A percentile compares a stretch with the other conserved stretches of the same genome.
Conservation (phyloP, 2,329 filamentous ascomycete genomes). For the Epichloe baconii region DNA sequence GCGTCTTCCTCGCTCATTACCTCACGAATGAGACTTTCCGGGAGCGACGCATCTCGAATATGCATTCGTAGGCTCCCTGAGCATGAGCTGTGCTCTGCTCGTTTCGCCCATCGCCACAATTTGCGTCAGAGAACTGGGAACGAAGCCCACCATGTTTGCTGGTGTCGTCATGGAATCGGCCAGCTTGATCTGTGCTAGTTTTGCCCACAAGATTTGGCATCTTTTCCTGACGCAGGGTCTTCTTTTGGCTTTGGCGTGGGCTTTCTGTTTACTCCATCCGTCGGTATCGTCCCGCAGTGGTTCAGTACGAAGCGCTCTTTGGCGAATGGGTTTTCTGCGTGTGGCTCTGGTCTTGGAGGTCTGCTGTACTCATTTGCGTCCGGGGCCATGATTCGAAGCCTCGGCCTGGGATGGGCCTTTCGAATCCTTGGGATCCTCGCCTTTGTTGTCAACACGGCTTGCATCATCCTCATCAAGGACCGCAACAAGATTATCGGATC, state of each 20-base stretch:
- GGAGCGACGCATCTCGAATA: slow-evolving; percentile 53
- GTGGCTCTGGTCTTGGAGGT: slow-evolving; percentile 66
- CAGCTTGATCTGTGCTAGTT: slow-evolving; percentile 57
- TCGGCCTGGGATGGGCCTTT: slow-evolving; percentile 55
- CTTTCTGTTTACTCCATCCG: slow-evolving; percentile 57
- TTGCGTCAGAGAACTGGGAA: slow-evolving; percentile 48
- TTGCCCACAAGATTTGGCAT: slow-evolving; percentile 58
- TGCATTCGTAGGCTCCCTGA: slow-evolving; percentile 55
- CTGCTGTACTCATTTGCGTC: slow-evolving; percentile 54
- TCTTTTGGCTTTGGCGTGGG: slow-evolving; percentile 71
- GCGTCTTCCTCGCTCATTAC: slow-evolving; percentile 44
- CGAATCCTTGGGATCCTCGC: slow-evolving; percentile 50
- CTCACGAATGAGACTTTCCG: slow-evolving; percentile 44
- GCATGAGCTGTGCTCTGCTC: slow-evolving; percentile 38
- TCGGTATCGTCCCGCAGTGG: slow-evolving; percentile 60
- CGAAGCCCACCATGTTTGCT: slow-evolving; percentile 47
- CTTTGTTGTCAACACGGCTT: slow-evolving; percentile 50
- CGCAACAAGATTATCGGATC: slow-evolving; percentile 58
- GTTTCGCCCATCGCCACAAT: slow-evolving; percentile 56
- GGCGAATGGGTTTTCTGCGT: slow-evolving; percentile 54
- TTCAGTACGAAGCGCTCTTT: slow-evolving; percentile 55
- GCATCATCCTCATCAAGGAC: slow-evolving; percentile 52
- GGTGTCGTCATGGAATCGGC: slow-evolving; percentile 51
- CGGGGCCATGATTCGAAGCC: slow-evolving; percentile 52
- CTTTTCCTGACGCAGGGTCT: slow-evolving; percentile 63